Base-by-base conservation (phyloP, 1,284 basidiomycete genomes). In the Trichosporon asahii region DNA sequence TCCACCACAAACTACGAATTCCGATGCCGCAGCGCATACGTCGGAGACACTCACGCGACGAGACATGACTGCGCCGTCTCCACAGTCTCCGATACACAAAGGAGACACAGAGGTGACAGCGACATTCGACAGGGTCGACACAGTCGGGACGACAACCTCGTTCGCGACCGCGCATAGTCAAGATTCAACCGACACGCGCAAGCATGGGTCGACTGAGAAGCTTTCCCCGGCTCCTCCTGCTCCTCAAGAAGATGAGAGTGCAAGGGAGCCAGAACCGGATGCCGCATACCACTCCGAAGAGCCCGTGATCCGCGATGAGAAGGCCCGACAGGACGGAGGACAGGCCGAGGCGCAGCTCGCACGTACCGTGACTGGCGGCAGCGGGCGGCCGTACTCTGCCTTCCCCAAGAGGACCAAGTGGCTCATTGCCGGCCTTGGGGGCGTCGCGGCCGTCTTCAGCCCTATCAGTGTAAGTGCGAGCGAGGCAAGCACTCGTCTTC, bases 361-460 rank as follows among this genome's bases (percentile, higher is more conserved):
- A 61, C 72, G 68, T 12, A 67, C 60, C 0, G 21, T 53, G 25
- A 77, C 77, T 0, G 33, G 69, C 4, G 68, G 53, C 12, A 72
- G 74, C 0, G 35, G 27, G 4, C 63, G 70, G 31, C 78, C 81
- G 2, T 82, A 80, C 73, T 80, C 79, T 35, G 72, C 77, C 1
- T 81, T 81, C 61, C 71, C 76, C 3, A 49, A 33, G 21, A 46
- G 64, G 8, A 80, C 76, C n/a, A 78, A 77, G 63, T 77, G 77
- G 72, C 53, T 76, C 23, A 75, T 79, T 18, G 77, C 78, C 11
- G 67, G 40, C 1, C 65, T 80, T 0, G 77, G 74, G 14, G 78
- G 76, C 11, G 68, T 79, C 8, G 73, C 76, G 11, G 80, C 73
- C 14, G 66, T 80, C 31, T 81, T 79, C 68, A 76, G 73, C 6